phyloP scores from a whole-genome alignment of 331 rosid genomes.

The Malus hybrid region DNA sequence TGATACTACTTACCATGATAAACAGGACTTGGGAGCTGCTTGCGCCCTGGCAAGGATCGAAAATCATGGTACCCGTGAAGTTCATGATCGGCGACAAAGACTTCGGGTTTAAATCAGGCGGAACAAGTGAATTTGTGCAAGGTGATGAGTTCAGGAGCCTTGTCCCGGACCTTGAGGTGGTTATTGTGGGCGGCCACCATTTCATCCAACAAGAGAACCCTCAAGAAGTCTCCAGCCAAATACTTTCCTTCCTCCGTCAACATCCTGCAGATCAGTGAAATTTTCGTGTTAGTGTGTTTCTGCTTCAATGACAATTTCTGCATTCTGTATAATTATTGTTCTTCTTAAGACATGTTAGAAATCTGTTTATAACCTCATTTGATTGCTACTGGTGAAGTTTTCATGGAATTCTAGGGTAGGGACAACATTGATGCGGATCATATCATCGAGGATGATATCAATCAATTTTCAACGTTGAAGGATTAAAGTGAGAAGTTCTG shows the following conservation, averaged over 20 bases:
- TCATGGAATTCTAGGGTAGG: no score
- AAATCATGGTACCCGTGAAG: slow-evolving; percentile 20
- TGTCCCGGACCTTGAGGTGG: slow-evolving; percentile 29
- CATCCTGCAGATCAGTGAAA: slow-evolving; percentile 8
- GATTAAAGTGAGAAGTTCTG: neutral
- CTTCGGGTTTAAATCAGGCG: slow-evolving; percentile 4
- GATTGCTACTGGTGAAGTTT: neutral
- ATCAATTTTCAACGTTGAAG: no score
- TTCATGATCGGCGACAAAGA: slow-evolving; percentile 23
- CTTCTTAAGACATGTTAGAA: neutral
- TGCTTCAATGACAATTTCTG: neutral
- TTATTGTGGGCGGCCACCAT: slow-evolving; percentile 25
- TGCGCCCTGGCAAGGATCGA: slow-evolving; percentile 36
- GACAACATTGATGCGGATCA: no score
- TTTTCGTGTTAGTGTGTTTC: neutral
- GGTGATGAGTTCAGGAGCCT: slow-evolving; percentile 22
- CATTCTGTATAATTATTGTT: neutral
- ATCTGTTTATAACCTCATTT: neutral
- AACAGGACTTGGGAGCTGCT: slow-evolving; percentile 34
- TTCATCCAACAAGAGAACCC: slow-evolving; percentile 25
- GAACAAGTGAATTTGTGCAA: slow-evolving; percentile 12
- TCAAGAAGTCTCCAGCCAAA: slow-evolving; percentile 21
- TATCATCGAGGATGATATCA: no score
- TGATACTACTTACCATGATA: neutral
- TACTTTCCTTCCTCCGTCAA: slow-evolving; percentile 21